Percentiles rank a stretch among this genome's conserved stretches.
These are phyloP conservation scores for Quillaja saponaria DNA, from an alignment of 306 rosid species.

Conservation along the genomic window DNA sequence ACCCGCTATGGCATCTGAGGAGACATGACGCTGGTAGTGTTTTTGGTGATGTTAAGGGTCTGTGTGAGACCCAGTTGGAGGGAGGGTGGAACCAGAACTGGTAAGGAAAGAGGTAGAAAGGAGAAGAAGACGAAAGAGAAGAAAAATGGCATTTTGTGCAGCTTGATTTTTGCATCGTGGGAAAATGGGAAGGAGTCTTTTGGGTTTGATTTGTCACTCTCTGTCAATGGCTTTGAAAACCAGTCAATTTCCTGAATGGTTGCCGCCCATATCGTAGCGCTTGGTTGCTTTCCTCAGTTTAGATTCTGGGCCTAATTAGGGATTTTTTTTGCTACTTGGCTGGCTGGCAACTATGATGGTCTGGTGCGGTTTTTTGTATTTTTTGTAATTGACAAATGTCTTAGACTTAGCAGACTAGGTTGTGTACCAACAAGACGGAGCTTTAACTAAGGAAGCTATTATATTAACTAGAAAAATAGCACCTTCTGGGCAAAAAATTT, in stretches of 20 bases:
- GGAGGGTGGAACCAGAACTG: constrained; percentile 45
- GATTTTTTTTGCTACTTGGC: neutral
- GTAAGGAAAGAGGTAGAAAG: constrained; percentile 15
- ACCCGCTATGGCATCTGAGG: constrained; percentile 61
- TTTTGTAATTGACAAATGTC: too few species aligned
- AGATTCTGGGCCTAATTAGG: neutral
- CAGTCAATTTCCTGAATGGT: constrained; percentile 50
- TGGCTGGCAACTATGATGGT: too few species aligned
- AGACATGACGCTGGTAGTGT: constrained; percentile 35
- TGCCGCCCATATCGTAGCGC: constrained; percentile 65
- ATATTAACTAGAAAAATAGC: too few species aligned
- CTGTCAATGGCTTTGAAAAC: constrained; percentile 37
- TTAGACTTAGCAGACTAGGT: too few species aligned
- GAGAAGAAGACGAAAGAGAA: constrained; percentile 15
- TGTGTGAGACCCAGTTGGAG: constrained; percentile 45
- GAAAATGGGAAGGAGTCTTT: constrained; percentile 22
- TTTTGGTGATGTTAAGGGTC: constrained; percentile 31
- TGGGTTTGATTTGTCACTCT: constrained; percentile 41
- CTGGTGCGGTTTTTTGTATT: too few species aligned
- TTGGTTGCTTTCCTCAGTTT: neutral
- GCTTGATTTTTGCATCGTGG: constrained; percentile 39
- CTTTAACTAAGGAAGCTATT: too few species aligned
- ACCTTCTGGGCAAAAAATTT: too few species aligned
- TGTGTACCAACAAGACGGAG: too few species aligned
- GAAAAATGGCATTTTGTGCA: constrained; percentile 40